Evolutionary conservation across 23 red algal species (phyloP).

Genomic region (Rhodosorus marinus): DNA sequence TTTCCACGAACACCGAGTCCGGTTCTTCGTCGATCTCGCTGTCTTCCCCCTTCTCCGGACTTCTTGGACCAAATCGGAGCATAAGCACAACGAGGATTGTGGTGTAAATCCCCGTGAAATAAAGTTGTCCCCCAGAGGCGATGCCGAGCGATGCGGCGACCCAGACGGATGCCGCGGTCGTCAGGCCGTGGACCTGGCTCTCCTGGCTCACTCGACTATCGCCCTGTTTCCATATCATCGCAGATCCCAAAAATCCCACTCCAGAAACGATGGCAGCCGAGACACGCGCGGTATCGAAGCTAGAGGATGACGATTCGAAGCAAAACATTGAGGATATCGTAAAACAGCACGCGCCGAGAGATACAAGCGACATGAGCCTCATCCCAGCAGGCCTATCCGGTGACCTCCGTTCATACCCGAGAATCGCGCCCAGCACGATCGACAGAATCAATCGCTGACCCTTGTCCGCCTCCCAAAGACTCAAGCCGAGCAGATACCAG

Average conservation of each 20-base stretch:
- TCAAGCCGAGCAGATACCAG: not conserved
- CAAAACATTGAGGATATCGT: not conserved
- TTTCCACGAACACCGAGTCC: too few relatives aligned
- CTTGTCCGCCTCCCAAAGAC: not conserved
- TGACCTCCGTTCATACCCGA: not conserved
- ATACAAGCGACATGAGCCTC: not conserved
- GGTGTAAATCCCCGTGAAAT: not conserved
- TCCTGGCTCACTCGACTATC: too few relatives aligned
- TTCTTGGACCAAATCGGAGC: not conserved
- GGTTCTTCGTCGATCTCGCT: too few relatives aligned
- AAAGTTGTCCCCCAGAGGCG: slow-evolving; percentile 15
- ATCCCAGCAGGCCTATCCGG: not conserved
- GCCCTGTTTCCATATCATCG: slow-evolving; percentile 11
- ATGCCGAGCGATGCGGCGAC: slow-evolving; percentile 43
- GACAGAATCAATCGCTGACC: not conserved
- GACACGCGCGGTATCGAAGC: slow-evolving; percentile 21
- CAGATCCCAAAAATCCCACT: slow-evolving; percentile 45
- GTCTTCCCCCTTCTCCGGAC: not conserved
- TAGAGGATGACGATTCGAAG: not conserved
- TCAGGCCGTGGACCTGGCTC: slow-evolving; percentile 5
- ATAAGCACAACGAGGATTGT: not conserved
- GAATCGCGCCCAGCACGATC: not conserved
- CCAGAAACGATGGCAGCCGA: slow-evolving; percentile 32
- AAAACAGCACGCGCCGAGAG: not conserved
- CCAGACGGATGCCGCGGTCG: slow-evolving; percentile 53